phyloP scores from a whole-genome alignment of 805 yeast species.

The Ogataea ganodermae region DNA sequence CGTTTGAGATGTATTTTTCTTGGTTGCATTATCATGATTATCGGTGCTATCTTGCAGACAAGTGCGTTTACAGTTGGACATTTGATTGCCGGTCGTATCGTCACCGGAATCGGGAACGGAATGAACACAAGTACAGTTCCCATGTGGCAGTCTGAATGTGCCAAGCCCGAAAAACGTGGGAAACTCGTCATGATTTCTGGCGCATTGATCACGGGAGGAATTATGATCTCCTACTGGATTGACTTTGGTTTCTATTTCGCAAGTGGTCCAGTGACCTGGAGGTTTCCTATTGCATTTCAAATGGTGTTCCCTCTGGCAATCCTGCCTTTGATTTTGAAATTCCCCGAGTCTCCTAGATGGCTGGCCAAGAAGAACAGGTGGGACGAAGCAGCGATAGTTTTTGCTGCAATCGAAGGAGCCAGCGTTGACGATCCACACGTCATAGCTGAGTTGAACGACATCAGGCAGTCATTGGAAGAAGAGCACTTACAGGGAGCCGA shows the following conservation, averaged over 20 bases:
- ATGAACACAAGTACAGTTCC: constrained; percentile 37
- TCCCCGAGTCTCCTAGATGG: constrained; percentile 51
- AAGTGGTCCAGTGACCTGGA: constrained; percentile 30
- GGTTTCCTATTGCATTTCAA: constrained; percentile 41
- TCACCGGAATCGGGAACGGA: constrained; percentile 39
- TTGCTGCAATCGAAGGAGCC: constrained; percentile 43
- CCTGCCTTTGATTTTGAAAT: constrained; percentile 17
- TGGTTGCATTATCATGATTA: constrained; percentile 39
- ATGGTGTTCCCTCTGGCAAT: constrained; percentile 23
- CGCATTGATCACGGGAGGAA: constrained; percentile 27
- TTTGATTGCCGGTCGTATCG: constrained; percentile 34
- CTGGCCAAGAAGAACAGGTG: constrained; percentile 39
- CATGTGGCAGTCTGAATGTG: constrained; percentile 37
- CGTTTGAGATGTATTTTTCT: constrained; percentile 39
- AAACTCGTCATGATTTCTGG: constrained; percentile 32
- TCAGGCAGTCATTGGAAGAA: constrained; percentile 18
- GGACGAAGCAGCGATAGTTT: constrained; percentile 45
- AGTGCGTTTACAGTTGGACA: constrained; percentile 22
- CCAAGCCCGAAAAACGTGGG: constrained; percentile 35
- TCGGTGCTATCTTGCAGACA: constrained; percentile 29
- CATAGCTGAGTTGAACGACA: constrained; percentile 19
- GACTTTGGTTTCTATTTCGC: constrained; percentile 39
- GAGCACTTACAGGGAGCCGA: constrained; percentile 26
- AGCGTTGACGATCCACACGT: constrained; percentile 18
- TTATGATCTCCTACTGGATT: constrained; percentile 38